These are phyloP conservation scores for Dactylellina sp. DNA, from an alignment of 2,329 filamentous ascomycete species.

Conservation along the genomic window DNA sequence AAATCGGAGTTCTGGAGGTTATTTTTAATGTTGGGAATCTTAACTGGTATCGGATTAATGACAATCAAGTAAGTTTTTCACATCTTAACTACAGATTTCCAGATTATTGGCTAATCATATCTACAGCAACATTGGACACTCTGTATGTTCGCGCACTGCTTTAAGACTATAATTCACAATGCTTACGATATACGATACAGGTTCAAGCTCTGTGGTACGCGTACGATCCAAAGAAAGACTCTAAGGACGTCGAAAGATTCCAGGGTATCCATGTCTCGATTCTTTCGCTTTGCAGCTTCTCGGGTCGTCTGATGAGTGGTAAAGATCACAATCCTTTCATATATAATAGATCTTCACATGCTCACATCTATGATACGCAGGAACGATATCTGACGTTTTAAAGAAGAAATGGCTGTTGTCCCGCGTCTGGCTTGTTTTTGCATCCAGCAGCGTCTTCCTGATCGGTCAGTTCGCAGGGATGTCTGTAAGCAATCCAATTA, in stretches of 20 bases:
- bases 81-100: neutral
- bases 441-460: conserved; percentile 81
- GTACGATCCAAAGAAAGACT: conserved; percentile 78
- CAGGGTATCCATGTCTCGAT: conserved; percentile 95
- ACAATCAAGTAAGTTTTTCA: conserved; percentile 85
- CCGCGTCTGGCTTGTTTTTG: conserved; percentile 89
- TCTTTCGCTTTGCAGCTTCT: conserved; percentile 87
- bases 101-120: neutral
- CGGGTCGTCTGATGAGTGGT: conserved; percentile 82
- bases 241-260: conserved; percentile 79
- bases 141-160: conserved; percentile 47
- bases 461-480: conserved; percentile 82
- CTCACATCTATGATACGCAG: conserved; percentile 63
- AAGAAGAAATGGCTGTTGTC: conserved; percentile 83
- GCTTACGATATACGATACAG: conserved; percentile 60
- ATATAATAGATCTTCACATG: neutral
- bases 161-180: neutral
- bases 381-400: conserved; percentile 90
- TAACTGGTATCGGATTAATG: conserved; percentile 95
- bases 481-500: conserved; percentile 79
- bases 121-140: conserved; percentile 81
- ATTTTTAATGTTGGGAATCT: conserved; percentile 86
- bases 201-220: conserved; percentile 86
- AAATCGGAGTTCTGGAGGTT: conserved; percentile 89
- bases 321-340: conserved; percentile 61